These are phyloP conservation scores for Clarireedia monteithiana DNA, from an alignment of 2,329 filamentous ascomycete genomes.

Conservation along the genomic window DNA sequence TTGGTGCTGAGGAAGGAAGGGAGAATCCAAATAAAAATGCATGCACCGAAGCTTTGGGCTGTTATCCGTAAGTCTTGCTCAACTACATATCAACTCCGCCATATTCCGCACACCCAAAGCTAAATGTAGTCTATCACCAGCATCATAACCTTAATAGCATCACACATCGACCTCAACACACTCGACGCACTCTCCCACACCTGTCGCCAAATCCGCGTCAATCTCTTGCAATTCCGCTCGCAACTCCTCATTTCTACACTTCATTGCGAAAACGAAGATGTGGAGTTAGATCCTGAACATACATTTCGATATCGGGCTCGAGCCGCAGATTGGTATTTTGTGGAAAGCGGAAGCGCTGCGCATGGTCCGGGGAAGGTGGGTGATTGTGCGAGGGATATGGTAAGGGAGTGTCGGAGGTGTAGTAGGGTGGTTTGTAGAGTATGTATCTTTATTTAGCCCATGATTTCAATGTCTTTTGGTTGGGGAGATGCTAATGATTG, in stretches of 20 bases:
- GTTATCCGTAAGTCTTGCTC: constrained; percentile 55
- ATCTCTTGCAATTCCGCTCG: constrained; percentile 69
- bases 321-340: constrained; percentile 51
- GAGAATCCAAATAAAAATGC: constrained; percentile 45
- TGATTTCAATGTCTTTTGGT: constrained; percentile 29
- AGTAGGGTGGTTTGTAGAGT: constrained; percentile 74
- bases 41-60: constrained; percentile 55
- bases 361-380: constrained; percentile 59
- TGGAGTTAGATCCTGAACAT: constrained; percentile 46
- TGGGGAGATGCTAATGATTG: constrained; percentile 36
- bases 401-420: constrained; percentile 74
- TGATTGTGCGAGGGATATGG: constrained; percentile 80
- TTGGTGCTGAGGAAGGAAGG: constrained; percentile 9
- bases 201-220: constrained; percentile 70
- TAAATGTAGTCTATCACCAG: constrained; percentile 38
- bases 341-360: constrained; percentile 41
- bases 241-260: constrained; percentile 69
- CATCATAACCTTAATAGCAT: constrained; percentile 67
- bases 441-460: constrained; percentile 29
- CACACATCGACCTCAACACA: constrained; percentile 76
- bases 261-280: constrained; percentile 67
- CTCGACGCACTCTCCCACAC: constrained; percentile 76
- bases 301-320: constrained; percentile 50
- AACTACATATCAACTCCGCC: constrained; percentile 25
- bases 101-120: constrained; percentile 6